Conservation (phyloP, 2,329 filamentous ascomycete genomes). For the Aspergillus flavus region DNA sequence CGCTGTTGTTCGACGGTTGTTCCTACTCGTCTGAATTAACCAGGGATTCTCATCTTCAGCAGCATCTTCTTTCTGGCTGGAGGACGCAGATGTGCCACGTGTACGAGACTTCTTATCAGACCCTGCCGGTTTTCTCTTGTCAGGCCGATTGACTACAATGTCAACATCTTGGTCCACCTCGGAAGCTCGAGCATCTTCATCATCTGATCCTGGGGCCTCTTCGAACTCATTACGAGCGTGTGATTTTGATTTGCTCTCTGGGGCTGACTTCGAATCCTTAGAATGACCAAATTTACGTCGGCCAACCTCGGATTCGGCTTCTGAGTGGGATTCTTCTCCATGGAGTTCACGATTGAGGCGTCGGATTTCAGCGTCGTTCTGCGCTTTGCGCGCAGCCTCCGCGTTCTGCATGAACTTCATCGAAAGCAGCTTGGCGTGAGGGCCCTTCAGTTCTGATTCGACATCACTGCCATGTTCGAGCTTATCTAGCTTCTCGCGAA, state of each 20-base stretch:
- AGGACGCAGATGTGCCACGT: conserved; percentile 17
- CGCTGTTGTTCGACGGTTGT: conserved; percentile 32
- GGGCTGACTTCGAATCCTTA: conserved; percentile 31
- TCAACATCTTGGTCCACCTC: conserved; percentile 36
- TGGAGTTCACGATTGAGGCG: conserved; percentile 71
- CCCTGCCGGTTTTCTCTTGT: conserved; percentile 19
- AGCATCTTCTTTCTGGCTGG: conserved; percentile 22
- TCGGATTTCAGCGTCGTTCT: conserved; percentile 76
- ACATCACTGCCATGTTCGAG: conserved; percentile 54
- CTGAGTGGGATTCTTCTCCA: conserved; percentile 60
- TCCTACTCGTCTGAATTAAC: conserved; percentile 38
- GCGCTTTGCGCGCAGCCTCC: conserved; percentile 73
- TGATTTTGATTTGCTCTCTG: conserved; percentile 29
- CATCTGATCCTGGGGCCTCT: conserved; percentile 57
- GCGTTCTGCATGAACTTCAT: conserved; percentile 97
- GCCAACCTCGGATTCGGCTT: conserved; percentile 62
- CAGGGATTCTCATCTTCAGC: conserved; percentile 41
- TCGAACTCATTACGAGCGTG: conserved; percentile 61
- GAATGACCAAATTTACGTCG: conserved; percentile 53
- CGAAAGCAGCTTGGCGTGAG: conserved; percentile 69
- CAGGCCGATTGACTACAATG: conserved; percentile 34
- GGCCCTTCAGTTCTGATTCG: conserved; percentile 41
- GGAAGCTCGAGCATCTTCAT: conserved; percentile 34
- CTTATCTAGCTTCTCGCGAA: conserved; percentile 47
- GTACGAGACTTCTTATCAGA: conserved; percentile 22